phyloP scores from a whole-genome alignment of 2,329 filamentous ascomycete genomes.

The Colletotrichum sojae region DNA sequence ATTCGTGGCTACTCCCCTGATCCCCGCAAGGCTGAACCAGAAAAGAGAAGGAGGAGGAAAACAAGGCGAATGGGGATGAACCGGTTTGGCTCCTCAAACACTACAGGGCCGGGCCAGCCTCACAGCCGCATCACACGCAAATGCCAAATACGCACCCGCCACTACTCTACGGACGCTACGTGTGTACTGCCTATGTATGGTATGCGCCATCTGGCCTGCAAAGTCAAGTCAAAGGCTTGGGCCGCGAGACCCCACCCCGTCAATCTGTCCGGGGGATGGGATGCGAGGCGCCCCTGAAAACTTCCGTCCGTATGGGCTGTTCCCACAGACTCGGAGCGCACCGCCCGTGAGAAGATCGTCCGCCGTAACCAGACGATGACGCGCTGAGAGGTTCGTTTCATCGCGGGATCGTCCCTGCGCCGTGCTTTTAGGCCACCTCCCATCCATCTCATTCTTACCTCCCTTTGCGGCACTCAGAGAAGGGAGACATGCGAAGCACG shows the following conservation, averaged over 20 bases:
- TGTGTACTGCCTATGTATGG: neutral
- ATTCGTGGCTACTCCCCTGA: constrained; percentile 4
- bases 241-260: neutral
- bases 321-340: constrained; percentile 20
- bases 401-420: constrained; percentile 37
- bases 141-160: constrained; percentile 15
- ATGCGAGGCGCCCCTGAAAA: constrained; percentile 5
- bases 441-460: too few species aligned
- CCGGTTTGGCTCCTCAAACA: too few species aligned
- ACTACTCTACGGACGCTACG: neutral
- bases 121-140: constrained; percentile 32
- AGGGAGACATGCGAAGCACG: too few species aligned
- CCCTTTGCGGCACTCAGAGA: too few species aligned
- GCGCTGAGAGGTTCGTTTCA: constrained; percentile 40
- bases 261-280: neutral
- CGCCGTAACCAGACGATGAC: constrained; percentile 34
- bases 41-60: too few species aligned
- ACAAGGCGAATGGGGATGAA: too few species aligned
- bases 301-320: constrained; percentile 9
- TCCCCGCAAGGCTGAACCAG: constrained; percentile 20
- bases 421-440: neutral
- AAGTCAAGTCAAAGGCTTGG: neutral
- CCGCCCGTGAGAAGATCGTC: constrained; percentile 30
- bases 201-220: constrained; percentile 7
- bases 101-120: constrained; percentile 4